phyloP scores from a whole-genome alignment of 306 rosid genomes.

The Rosa lucieae region DNA sequence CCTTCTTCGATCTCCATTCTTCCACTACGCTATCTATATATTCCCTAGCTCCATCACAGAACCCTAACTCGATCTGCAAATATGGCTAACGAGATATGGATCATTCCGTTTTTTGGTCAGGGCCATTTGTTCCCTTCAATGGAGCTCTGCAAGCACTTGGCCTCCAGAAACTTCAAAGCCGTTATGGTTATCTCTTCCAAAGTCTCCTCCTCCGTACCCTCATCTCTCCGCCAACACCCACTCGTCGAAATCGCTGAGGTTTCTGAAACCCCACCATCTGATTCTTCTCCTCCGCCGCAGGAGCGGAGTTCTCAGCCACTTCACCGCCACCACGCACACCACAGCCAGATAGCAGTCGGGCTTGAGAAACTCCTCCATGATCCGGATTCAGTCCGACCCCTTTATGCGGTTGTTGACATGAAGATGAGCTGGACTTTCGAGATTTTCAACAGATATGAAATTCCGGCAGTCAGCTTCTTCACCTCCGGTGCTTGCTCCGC shows the following conservation, averaged over 20 bases:
- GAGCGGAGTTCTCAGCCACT: not conserved
- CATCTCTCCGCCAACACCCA: slow-evolving; percentile 41
- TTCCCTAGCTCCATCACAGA: too few relatives aligned
- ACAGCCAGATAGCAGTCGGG: slow-evolving; percentile 12
- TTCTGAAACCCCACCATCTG: not conserved
- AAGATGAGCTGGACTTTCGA: slow-evolving; percentile 50
- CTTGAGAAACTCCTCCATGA: slow-evolving; percentile 34
- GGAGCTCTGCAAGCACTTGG: slow-evolving; percentile 59
- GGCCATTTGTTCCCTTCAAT: slow-evolving; percentile 69
- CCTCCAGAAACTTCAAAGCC: slow-evolving; percentile 40
- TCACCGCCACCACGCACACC: slow-evolving; percentile 17
- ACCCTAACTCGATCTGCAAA: not conserved
- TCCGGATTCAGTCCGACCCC: slow-evolving; percentile 32
- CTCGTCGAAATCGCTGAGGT: slow-evolving; percentile 37
- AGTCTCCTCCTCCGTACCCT: slow-evolving; percentile 46
- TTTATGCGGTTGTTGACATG: slow-evolving; percentile 49
- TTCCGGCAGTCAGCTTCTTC: slow-evolving; percentile 55
- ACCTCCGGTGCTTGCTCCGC: slow-evolving; percentile 60
- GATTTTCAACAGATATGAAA: slow-evolving; percentile 31
- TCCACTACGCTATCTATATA: too few relatives aligned
- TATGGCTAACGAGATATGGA: slow-evolving; percentile 48
- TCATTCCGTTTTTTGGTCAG: slow-evolving; percentile 55
- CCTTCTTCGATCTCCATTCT: too few relatives aligned
- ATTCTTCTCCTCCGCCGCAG: not conserved
- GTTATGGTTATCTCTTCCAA: slow-evolving; percentile 41